Percentiles rank a stretch among this genome's conserved stretches.
phyloP scores from a whole-genome alignment of 2,329 filamentous ascomycete species.

The Camillea tinctor region DNA sequence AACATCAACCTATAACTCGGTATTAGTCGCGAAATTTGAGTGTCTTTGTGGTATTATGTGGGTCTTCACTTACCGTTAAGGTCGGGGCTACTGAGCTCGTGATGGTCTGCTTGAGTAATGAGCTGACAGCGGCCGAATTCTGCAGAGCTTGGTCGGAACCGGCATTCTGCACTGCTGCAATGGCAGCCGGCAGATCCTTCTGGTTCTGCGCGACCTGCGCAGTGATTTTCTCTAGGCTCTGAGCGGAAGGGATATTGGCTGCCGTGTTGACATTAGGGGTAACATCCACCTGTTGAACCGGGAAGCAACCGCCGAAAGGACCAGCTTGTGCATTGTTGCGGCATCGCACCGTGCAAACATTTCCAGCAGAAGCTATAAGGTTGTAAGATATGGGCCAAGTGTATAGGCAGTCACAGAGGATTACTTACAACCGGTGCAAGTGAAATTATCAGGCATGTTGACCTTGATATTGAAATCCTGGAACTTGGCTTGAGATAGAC shows the following conservation, averaged over 20 bases:
- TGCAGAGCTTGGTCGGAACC: conserved; percentile 34
- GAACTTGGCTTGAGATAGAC: conserved; percentile 55
- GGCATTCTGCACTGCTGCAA: conserved; percentile 44
- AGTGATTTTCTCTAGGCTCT: conserved; percentile 44
- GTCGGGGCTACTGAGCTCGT: conserved; percentile 32
- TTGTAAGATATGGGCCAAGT: neutral
- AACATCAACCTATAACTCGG: neutral
- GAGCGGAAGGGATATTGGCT: conserved; percentile 44
- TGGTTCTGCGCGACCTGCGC: conserved; percentile 51
- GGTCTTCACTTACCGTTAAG: conserved; percentile 28
- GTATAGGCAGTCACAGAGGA: neutral
- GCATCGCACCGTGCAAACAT: conserved; percentile 59
- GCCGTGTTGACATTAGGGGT: conserved; percentile 42
- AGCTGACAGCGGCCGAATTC: conserved; percentile 39
- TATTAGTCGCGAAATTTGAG: neutral
- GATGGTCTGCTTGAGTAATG: conserved; percentile 32
- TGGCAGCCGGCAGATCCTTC: conserved; percentile 46
- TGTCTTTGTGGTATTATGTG: neutral
- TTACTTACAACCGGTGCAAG: conserved; percentile 49
- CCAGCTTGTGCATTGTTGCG: conserved; percentile 57
- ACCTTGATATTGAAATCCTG: conserved; percentile 57
- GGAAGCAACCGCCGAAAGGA: conserved; percentile 58
- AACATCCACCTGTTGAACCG: conserved; percentile 53
- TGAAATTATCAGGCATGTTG: conserved; percentile 48
- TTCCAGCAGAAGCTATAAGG: conserved; percentile 50